phyloP scores from a whole-genome alignment of 2,329 filamentous ascomycete genomes.

The Colletotrichum shisoi region DNA sequence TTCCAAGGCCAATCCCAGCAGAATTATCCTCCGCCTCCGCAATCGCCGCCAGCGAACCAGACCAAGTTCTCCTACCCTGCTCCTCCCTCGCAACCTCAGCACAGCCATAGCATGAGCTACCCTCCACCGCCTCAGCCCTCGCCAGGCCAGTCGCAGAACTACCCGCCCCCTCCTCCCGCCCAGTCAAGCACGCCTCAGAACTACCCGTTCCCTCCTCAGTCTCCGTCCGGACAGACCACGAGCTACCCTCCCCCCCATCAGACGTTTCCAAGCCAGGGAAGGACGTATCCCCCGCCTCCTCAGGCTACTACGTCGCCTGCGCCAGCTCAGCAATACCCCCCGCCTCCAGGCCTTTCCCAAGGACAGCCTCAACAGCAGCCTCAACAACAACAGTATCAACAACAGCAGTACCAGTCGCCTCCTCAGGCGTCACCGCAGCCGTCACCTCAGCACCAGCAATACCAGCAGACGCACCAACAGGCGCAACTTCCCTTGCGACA shows the following conservation, averaged over 20 bases:
- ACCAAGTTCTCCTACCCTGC: slow-evolving; percentile 57
- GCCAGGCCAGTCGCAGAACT: slow-evolving; percentile 35
- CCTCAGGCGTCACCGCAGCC: slow-evolving; percentile 43
- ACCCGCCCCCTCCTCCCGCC: slow-evolving; percentile 48
- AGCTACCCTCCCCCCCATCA: slow-evolving; percentile 37
- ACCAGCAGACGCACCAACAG: slow-evolving; percentile 41
- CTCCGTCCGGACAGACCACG: slow-evolving; percentile 16
- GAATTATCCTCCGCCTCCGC: slow-evolving; percentile 57
- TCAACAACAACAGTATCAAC: slow-evolving; percentile 43
- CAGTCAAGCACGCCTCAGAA: slow-evolving; percentile 44
- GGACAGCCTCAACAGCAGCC: slow-evolving; percentile 42
- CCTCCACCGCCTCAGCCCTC: slow-evolving; percentile 45
- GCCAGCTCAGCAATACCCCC: slow-evolving; percentile 44
- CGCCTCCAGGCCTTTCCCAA: slow-evolving; percentile 42
- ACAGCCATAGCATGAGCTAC: slow-evolving; percentile 43
- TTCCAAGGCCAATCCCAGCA: slow-evolving; percentile 44
- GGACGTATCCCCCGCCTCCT: slow-evolving; percentile 42
- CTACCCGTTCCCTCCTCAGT: slow-evolving; percentile 44
- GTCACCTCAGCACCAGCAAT: slow-evolving; percentile 43
- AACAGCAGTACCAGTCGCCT: slow-evolving; percentile 46
- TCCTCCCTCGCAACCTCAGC: slow-evolving; percentile 46
- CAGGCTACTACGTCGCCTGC: slow-evolving; percentile 34
- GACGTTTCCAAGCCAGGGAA: slow-evolving; percentile 26
- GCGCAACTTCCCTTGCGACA: slow-evolving; percentile 40
- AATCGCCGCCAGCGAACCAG: slow-evolving; percentile 57